Evolutionary conservation across 2,329 filamentous ascomycete genomes (phyloP).

Genomic region (Aureobasidium pullulans): DNA sequence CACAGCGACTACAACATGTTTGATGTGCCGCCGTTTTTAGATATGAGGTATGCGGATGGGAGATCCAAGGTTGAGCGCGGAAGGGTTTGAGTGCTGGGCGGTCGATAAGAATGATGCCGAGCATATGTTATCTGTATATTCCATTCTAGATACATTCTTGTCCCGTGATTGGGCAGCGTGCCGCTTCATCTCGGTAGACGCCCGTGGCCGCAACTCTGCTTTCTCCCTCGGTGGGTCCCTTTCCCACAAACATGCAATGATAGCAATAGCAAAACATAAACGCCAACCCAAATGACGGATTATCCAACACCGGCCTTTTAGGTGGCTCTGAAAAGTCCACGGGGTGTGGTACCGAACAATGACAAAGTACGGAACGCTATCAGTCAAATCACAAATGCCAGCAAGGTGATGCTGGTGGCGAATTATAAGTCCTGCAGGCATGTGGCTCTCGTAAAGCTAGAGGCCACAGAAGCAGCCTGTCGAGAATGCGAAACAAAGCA

Average conservation of each 20-base stretch:
- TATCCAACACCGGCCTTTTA: neutral
- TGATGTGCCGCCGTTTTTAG: too few species aligned
- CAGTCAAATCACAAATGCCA: neutral
- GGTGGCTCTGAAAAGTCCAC: neutral
- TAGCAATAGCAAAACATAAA: neutral
- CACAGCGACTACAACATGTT: neutral
- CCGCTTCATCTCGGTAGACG: neutral
- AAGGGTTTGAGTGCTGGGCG: too few species aligned
- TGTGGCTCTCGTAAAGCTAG: neutral
- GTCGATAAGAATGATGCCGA: neutral
- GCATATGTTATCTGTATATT: neutral
- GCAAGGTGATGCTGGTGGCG: neutral
- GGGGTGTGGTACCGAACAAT: neutral
- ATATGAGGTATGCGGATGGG: too few species aligned
- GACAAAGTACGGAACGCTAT: conserved; percentile 1
- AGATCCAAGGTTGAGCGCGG: too few species aligned
- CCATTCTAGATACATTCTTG: neutral
- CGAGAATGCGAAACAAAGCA: neutral
- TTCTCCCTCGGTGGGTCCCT: neutral
- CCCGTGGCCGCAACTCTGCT: neutral
- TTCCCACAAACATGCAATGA: neutral
- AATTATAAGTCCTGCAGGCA: neutral
- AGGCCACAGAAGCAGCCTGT: neutral
- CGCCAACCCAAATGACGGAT: neutral
- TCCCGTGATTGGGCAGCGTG: neutral